These are phyloP conservation scores for Aspergillus uvarum DNA, from an alignment of 2,329 filamentous ascomycete genomes.

Conservation along the genomic window DNA sequence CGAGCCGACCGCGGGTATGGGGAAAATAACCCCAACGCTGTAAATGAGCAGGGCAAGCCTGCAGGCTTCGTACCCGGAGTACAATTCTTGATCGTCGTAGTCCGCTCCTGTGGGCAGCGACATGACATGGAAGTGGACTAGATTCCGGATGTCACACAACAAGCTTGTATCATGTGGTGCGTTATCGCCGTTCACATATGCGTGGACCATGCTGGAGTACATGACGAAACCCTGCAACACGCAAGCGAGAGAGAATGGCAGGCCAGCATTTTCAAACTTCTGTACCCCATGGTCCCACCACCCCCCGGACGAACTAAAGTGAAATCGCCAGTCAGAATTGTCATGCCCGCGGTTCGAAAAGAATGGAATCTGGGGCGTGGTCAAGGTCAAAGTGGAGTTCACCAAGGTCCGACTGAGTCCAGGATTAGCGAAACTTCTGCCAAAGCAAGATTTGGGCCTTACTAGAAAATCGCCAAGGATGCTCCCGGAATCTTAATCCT, in stretches of 20 bases:
- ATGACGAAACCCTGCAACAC: neutral
- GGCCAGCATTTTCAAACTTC: neutral
- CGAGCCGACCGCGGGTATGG: neutral
- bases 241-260: neutral
- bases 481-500: neutral
- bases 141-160: slow-evolving; percentile 7
- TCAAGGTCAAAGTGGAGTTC: slow-evolving; percentile 4
- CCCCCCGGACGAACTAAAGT: neutral
- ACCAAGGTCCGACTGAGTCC: slow-evolving; percentile 1
- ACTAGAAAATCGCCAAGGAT: slow-evolving; percentile 5
- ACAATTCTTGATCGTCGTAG: neutral
- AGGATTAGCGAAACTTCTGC: neutral
- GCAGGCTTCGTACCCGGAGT: slow-evolving; percentile 3
- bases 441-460: neutral
- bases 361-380: slow-evolving; percentile 1
- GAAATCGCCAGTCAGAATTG: too few species aligned
- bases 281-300: neutral
- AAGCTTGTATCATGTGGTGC: neutral
- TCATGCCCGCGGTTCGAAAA: too few species aligned
- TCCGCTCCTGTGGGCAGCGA: neutral
- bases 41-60: neutral
- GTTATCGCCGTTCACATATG: neutral
- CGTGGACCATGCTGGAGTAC: neutral
- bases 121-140: slow-evolving; percentile 1
- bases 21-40: slow-evolving; percentile 3